Conservation (phyloP, 2,329 filamentous ascomycete species). For the Sphaerulina vaccinii region DNA sequence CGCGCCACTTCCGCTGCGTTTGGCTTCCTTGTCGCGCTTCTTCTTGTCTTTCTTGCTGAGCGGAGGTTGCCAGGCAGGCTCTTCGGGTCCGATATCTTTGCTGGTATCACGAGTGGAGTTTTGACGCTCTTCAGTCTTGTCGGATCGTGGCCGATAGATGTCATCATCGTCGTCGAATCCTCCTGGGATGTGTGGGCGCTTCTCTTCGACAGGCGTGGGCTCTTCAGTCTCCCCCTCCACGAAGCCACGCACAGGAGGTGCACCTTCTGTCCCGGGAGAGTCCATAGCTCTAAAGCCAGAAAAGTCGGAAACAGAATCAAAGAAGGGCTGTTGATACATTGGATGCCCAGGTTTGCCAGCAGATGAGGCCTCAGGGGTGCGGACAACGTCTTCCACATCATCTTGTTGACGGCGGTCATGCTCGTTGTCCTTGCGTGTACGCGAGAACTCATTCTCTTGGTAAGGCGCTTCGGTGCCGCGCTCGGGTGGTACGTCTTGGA, state of each 20-base stretch:
- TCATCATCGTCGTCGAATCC: conserved; percentile 50
- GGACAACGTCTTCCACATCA: conserved; percentile 17
- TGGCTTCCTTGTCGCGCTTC: conserved; percentile 41
- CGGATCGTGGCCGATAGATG: conserved; percentile 12
- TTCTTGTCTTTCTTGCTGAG: conserved; percentile 35
- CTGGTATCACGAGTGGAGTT: background rate
- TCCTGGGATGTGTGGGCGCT: conserved; percentile 58
- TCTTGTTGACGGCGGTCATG: conserved; percentile 5
- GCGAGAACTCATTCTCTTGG: conserved; percentile 5
- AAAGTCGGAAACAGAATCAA: conserved; percentile 45
- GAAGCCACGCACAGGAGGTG: conserved; percentile 37
- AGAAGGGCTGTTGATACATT: conserved; percentile 41
- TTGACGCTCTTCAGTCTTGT: background rate
- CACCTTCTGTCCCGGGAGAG: conserved; percentile 35
- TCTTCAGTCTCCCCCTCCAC: conserved; percentile 51
- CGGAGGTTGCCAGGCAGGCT: conserved; percentile 35
- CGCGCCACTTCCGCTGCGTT: conserved; percentile 23
- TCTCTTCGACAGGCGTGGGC: conserved; percentile 56
- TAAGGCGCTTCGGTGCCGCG: conserved; percentile 6
- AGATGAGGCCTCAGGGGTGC: conserved; percentile 3
- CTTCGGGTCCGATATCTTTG: conserved; percentile 8
- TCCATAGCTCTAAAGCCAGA: conserved; percentile 27
- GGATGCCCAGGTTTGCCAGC: background rate
- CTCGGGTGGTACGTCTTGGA: conserved; percentile 6
- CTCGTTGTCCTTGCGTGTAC: conserved; percentile 19